Conservation (phyloP, 345 rosid species). For the Punica granatum region DNA sequence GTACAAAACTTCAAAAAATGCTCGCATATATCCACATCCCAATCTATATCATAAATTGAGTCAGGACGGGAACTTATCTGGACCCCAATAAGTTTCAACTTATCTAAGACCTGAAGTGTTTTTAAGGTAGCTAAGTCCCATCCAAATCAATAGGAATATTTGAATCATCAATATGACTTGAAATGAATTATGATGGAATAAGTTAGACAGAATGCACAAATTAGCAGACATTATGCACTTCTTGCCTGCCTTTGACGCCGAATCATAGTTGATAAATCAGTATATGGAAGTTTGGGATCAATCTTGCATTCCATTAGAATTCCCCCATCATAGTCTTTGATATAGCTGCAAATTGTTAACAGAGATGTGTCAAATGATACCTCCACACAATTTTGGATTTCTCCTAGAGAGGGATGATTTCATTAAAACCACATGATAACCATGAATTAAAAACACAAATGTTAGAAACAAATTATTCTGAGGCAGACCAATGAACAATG, state of each 20-base stretch:
- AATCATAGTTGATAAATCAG: constrained; percentile 86
- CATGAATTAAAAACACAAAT: background rate
- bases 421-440: background rate
- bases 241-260: constrained; percentile 84
- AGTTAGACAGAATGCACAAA: background rate
- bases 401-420: background rate
- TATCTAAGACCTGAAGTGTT: background rate
- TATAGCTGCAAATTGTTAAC: constrained; percentile 42
- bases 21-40: too few relatives aligned
- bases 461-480: background rate
- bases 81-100: background rate
- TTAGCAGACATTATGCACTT: background rate
- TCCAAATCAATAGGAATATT: background rate
- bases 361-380: background rate
- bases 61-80: background rate
- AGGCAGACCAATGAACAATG: background rate
- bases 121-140: background rate
- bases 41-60: background rate
- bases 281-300: constrained; percentile 94
- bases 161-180: background rate
- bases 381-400: background rate
- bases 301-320: constrained; percentile 99
- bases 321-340: constrained; percentile 98
- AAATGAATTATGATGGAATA: too few relatives aligned
- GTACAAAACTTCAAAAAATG: background rate